Evolutionary conservation across 1,284 basidiomycete genomes (phyloP), one percentile per base, ranked within the genome.

Genomic region (Crepidotus sp.): DNA sequence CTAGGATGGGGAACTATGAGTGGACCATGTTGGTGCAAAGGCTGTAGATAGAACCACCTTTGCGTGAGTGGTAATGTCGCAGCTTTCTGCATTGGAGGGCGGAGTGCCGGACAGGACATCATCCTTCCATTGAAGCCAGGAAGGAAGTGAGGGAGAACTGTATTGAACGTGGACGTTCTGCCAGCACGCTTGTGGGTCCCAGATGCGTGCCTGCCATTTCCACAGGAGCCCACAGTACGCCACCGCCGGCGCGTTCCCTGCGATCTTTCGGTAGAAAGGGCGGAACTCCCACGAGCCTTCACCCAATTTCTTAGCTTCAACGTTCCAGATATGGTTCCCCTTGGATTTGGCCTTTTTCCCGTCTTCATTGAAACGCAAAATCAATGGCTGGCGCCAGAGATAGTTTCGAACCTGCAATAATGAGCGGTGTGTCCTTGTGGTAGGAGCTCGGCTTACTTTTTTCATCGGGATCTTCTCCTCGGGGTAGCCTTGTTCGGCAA

Each of bases 341-440:
- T 98, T 98, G 42, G 92, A 95, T 68, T 99, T 99, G 25, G 94
- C 90, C 68, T 99, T 99, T 66, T 97, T 97, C 26, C 93, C 96
- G 62, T 98, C 96, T 59, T 98, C 93, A 62, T 98, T 98, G 74
- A 95, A 98, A 21, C 96, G 86, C 35, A 94, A 86, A 59, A 99
- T 98, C 59, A 87, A 86, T 18, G 86, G 84, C 54, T 87, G 83
- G 54, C 71, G 85, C 96, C 96, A 99, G 36, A 99, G 77, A 68
- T 96, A 99, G 59, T 92, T 89, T 55, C 95, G 90, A 64, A 98
- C 83, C 85, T 94, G 64, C 51, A 71, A 69, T 51, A 4, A 36
- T 47, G 21, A 42, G 36, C 32, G 19, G 8, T n/a, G 24, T 30
- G 29, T 36, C 40, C 53, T 27, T 56, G 33, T 19, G 7, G 6